Conservation (phyloP, 352 stramenopile species). For the Globisporangium alternatum region DNA sequence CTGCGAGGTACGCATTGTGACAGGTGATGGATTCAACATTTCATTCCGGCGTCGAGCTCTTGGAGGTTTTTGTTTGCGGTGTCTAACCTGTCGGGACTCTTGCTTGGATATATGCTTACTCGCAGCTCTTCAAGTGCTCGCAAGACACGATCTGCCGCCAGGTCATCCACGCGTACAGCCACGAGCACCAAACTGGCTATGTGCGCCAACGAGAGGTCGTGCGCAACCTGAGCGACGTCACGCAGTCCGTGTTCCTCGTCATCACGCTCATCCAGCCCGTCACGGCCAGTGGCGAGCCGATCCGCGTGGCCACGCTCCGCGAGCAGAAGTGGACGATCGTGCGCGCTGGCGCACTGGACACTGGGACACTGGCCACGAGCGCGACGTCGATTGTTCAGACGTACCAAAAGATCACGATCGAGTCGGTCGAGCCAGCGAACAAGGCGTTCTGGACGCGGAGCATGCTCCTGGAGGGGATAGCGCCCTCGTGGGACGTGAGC, state of each 20-base stretch:
- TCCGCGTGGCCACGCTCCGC: neutral
- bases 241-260: neutral
- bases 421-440: too few species aligned
- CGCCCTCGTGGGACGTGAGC: neutral
- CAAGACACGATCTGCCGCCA: conserved; percentile 4
- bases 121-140: neutral
- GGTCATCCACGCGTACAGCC: conserved; percentile 14
- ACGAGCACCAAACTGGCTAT: conserved; percentile 21
- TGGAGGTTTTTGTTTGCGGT: too few species aligned
- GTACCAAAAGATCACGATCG: conserved; percentile 1
- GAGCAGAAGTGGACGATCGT: conserved; percentile 2
- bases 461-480: neutral
- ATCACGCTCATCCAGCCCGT: conserved; percentile 20
- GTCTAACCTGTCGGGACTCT: too few species aligned
- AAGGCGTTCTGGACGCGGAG: neutral
- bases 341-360: neutral
- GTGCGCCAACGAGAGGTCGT: conserved; percentile 27
- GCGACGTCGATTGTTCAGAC: neutral
- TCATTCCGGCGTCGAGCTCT: too few species aligned
- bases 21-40: too few species aligned
- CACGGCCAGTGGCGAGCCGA: neutral
- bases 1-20: neutral
- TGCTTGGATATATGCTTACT: too few species aligned
- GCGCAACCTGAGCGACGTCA: neutral
- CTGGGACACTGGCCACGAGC: neutral